phyloP scores from a whole-genome alignment of 2,329 filamentous ascomycete species.

The Pestalotiopsis sp. region DNA sequence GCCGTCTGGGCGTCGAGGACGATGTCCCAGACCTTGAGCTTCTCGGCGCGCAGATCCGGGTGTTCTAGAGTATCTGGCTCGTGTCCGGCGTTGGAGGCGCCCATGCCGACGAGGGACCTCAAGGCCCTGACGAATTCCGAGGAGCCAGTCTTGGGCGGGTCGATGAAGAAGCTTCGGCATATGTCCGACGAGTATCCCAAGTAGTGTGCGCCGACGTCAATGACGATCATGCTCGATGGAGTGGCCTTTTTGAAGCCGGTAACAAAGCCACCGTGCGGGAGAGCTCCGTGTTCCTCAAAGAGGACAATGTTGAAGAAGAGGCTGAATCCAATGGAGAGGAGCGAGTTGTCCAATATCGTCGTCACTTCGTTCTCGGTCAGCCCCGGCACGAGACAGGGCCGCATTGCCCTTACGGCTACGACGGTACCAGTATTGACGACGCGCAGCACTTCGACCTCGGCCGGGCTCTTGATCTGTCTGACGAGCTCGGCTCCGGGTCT shows the following conservation, averaged over 20 bases:
- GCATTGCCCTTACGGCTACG: constrained; percentile 60
- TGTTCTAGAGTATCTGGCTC: not conserved
- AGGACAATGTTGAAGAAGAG: constrained; percentile 67
- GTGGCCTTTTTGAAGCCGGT: constrained; percentile 54
- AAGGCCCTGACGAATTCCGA: not conserved
- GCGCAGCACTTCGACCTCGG: constrained; percentile 58
- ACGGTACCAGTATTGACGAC: constrained; percentile 68
- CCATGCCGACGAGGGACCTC: not conserved
- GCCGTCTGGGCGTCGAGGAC: constrained; percentile 65
- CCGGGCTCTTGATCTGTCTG: constrained; percentile 58
- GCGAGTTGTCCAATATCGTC: constrained; percentile 55
- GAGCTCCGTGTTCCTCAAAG: constrained; percentile 58
- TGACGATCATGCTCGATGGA: constrained; percentile 59
- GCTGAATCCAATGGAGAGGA: constrained; percentile 55
- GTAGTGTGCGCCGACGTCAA: constrained; percentile 64
- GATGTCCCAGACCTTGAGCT: constrained; percentile 60
- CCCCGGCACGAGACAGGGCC: constrained; percentile 54
- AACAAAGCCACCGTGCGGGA: constrained; percentile 56
- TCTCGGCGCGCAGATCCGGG: constrained; percentile 42
- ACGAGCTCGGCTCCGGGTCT: constrained; percentile 58
- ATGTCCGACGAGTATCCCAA: constrained; percentile 67
- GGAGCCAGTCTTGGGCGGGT: constrained; percentile 25
- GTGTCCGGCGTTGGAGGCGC: not conserved
- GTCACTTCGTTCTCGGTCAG: constrained; percentile 62
- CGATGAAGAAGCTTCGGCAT: constrained; percentile 62